Evolutionary conservation across 1,284 basidiomycete genomes (phyloP), one percentile per base, ranked within the genome.

Genomic region (Pterula multifida): DNA sequence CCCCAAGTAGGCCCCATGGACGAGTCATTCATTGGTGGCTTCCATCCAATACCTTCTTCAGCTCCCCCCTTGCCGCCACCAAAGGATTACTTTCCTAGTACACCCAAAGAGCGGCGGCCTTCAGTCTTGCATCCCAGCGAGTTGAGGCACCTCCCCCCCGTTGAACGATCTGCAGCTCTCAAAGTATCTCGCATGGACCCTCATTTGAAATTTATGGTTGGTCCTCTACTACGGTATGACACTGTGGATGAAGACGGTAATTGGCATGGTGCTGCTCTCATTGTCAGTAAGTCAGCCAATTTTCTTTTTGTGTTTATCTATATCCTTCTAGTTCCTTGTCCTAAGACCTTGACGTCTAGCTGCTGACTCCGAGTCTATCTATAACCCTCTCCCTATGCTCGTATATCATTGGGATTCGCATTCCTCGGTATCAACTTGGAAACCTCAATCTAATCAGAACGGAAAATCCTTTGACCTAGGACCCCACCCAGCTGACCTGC

Each of bases 211-310:
- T 78, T 87, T 55, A 88, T 88, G 85, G 81, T 79, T 50, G 93
- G 93, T 1, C 94, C 94, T 11, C 72, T 98, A 36, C 68, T 98
- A 55, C 79, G 85, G 54, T 98, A 95, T 64, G 94, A 98, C 63
- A 96, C 90, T 0, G 79, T 91, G 23, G 82, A 88, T 54, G 69
- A 79, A 51, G 65, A 78, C 39, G 80, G 80, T 13, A 66, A 90
- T 25, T 98, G 91, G 88, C 78, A 85, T 57, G 94, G 92, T 19
- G 87, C 85, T 9, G 88, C 79, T n/a, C 66, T 93, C 63, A 75
- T 93, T 49, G 87, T 92, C 54, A 88, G 86, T 85, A 54, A 67
- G 82, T 79, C 32, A 36, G 32, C 32, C 32, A 12, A 36, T 12
- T 12, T 36, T 36, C 32, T 36, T 36, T 36, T 17, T 12, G 12